Conservation (phyloP, 2,329 filamentous ascomycete genomes). For the Parasarocladium wereldwijsianum region DNA sequence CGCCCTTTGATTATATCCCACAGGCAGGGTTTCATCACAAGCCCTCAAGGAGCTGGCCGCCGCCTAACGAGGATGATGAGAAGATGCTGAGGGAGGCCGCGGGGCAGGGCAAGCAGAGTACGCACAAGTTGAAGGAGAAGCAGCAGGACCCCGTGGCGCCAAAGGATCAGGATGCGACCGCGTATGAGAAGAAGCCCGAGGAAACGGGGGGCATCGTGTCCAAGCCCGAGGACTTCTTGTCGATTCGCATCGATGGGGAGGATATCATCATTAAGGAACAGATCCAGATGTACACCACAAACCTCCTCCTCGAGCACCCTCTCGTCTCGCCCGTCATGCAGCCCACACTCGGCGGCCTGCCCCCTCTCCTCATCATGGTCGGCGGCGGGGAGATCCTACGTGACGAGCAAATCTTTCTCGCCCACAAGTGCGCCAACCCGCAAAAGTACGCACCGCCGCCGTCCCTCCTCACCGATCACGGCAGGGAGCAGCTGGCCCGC, state of each 20-base stretch:
- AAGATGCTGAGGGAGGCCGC: constrained; percentile 35
- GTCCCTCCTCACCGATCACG: constrained; percentile 45
- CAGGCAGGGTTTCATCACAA: constrained; percentile 77
- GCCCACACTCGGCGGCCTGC: constrained; percentile 76
- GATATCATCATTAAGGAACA: constrained; percentile 71
- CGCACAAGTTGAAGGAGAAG: constrained; percentile 14
- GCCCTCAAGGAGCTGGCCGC: constrained; percentile 84
- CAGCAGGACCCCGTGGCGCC: constrained; percentile 19
- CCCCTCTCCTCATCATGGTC: constrained; percentile 71
- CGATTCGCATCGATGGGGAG: constrained; percentile 57
- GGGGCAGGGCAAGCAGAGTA: constrained; percentile 20
- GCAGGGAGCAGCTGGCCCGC: constrained; percentile 41
- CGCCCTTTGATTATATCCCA: constrained; percentile 76
- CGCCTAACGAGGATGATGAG: constrained; percentile 67
- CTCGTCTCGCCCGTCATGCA: constrained; percentile 82
- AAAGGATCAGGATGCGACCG: constrained; percentile 8
- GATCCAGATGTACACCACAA: constrained; percentile 68
- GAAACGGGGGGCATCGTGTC: constrained; percentile 12
- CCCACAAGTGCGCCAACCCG: constrained; percentile 87
- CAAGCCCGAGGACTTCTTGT: constrained; percentile 27
- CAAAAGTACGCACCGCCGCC: constrained; percentile 57
- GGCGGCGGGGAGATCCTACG: constrained; percentile 81
- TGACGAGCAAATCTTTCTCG: constrained; percentile 90
- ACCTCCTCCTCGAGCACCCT: constrained; percentile 72
- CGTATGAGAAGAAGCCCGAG: constrained; percentile 6